These are phyloP conservation scores for Pythium coloratum DNA, from an alignment of 352 stramenopile species.

Conservation along the genomic window DNA sequence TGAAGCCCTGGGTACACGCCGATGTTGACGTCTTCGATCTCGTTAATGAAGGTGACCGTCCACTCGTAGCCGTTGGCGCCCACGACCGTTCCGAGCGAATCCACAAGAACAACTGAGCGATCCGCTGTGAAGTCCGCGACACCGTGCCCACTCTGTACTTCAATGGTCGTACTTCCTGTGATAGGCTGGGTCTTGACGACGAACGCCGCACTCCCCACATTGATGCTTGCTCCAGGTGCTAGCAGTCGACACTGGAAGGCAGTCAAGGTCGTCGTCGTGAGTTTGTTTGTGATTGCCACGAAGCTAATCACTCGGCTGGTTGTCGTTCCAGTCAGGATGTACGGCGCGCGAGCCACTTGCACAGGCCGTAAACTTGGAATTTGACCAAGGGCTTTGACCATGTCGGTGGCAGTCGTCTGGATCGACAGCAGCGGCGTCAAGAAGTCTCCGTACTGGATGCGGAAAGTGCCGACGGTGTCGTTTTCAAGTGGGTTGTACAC, in stretches of 20 bases:
- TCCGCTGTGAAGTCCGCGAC: constrained; percentile 33
- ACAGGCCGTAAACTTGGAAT: constrained; percentile 58
- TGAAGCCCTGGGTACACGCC: constrained; percentile 47
- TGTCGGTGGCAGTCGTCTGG: constrained; percentile 40
- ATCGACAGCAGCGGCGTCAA: constrained; percentile 49
- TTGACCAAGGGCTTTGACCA: constrained; percentile 39
- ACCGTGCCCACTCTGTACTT: constrained; percentile 42
- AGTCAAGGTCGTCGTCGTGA: constrained; percentile 48
- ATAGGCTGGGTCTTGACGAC: constrained; percentile 42
- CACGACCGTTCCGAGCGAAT: constrained; percentile 36
- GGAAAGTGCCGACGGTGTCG: constrained; percentile 68
- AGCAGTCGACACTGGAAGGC: constrained; percentile 39
- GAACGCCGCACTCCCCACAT: constrained; percentile 36
- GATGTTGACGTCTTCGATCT: constrained; percentile 37
- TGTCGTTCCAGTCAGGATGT: constrained; percentile 42
- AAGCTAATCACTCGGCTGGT: constrained; percentile 44
- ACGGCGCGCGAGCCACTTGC: constrained; percentile 42
- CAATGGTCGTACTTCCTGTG: constrained; percentile 37
- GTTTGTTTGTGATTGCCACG: constrained; percentile 29
- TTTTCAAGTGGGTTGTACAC: constrained; percentile 46
- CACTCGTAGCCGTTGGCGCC: constrained; percentile 66
- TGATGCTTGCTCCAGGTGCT: constrained; percentile 34
- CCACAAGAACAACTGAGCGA: constrained; percentile 38
- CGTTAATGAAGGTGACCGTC: constrained; percentile 62
- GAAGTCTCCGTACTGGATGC: constrained; percentile 58